phyloP scores from a whole-genome alignment of 768 basidiomycete species.

The Clitopilus hobsonii region DNA sequence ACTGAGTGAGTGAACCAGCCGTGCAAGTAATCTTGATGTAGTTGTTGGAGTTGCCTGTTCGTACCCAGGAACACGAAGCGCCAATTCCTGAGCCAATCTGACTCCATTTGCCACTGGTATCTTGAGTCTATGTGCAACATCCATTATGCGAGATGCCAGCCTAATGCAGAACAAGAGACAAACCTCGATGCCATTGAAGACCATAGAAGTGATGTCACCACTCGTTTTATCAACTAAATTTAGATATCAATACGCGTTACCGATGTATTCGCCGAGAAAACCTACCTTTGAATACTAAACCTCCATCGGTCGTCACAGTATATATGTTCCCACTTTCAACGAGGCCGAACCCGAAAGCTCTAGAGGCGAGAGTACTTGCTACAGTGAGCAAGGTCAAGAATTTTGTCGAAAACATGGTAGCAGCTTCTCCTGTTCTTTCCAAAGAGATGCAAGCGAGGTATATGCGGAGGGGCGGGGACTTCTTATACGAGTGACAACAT shows the following conservation, averaged over 20 bases:
- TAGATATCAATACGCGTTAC: background rate
- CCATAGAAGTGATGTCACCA: constrained; percentile 31
- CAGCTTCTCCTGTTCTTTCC: background rate
- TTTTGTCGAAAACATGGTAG: background rate
- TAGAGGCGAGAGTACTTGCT: background rate
- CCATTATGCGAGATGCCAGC: background rate
- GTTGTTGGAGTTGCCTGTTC: constrained; percentile 23
- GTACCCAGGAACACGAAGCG: background rate
- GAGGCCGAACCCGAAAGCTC: constrained; percentile 20
- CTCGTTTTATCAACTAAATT: constrained; percentile 21
- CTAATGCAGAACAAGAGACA: background rate
- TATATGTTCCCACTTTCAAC: constrained; percentile 24
- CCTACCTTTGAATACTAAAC: constrained; percentile 28
- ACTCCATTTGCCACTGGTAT: background rate
- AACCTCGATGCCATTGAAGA: background rate
- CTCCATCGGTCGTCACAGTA: constrained; percentile 26
- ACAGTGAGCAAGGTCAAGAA: background rate
- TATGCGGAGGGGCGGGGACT: too few relatives aligned
- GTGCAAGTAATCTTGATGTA: constrained; percentile 33
- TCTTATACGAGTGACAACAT: too few relatives aligned
- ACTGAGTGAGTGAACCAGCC: constrained; percentile 27
- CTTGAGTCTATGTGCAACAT: background rate
- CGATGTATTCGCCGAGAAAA: background rate
- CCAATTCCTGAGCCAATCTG: background rate
- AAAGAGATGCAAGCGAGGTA: too few relatives aligned